Percentiles rank a stretch among this genome's conserved stretches.
These are phyloP conservation scores for Cutaneotrichosporon arboriforme DNA, from an alignment of 1,284 basidiomycete species.

Conservation along the genomic window DNA sequence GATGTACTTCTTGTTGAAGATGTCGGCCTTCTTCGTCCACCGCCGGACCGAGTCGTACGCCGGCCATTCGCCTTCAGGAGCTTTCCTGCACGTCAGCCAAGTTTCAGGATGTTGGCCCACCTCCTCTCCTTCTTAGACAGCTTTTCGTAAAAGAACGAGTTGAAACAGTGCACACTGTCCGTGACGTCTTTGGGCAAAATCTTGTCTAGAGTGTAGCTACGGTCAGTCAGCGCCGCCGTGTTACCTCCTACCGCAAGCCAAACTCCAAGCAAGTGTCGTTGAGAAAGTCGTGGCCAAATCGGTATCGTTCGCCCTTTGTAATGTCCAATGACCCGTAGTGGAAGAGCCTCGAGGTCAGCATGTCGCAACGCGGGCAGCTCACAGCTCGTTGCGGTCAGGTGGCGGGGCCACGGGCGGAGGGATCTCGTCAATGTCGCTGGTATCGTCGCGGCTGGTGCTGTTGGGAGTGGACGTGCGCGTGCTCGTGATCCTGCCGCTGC, in stretches of 20 bases:
- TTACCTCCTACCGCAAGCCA: slow-evolving; percentile 67
- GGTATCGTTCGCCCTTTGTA: slow-evolving; percentile 66
- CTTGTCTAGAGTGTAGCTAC: not conserved
- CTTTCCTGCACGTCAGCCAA: slow-evolving; percentile 16
- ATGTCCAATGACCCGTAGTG: slow-evolving; percentile 70
- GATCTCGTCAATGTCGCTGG: not conserved
- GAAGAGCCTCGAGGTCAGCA: slow-evolving; percentile 55
- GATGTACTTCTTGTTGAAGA: slow-evolving; percentile 88
- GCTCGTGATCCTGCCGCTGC: too few relatives aligned
- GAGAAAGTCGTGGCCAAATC: slow-evolving; percentile 73
- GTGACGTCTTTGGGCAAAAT: not conserved
- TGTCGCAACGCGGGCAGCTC: slow-evolving; percentile 1
- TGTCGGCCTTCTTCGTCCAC: slow-evolving; percentile 78
- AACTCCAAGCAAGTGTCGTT: slow-evolving; percentile 97
- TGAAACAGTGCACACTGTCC: slow-evolving; percentile 67
- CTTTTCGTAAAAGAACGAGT: slow-evolving; percentile 96
- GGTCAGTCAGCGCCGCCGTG: slow-evolving; percentile 1
- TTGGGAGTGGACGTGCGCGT: too few relatives aligned
- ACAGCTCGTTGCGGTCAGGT: not conserved
- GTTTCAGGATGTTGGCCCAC: slow-evolving; percentile 48
- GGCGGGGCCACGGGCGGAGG: not conserved
- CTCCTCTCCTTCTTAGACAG: slow-evolving; percentile 60
- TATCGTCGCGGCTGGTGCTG: not conserved
- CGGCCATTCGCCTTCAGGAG: slow-evolving; percentile 37
- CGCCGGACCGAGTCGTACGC: slow-evolving; percentile 81